Evolutionary conservation across 352 stramenopile genomes (phyloP).

Genomic region (Globisporangium recalcitrans): DNA sequence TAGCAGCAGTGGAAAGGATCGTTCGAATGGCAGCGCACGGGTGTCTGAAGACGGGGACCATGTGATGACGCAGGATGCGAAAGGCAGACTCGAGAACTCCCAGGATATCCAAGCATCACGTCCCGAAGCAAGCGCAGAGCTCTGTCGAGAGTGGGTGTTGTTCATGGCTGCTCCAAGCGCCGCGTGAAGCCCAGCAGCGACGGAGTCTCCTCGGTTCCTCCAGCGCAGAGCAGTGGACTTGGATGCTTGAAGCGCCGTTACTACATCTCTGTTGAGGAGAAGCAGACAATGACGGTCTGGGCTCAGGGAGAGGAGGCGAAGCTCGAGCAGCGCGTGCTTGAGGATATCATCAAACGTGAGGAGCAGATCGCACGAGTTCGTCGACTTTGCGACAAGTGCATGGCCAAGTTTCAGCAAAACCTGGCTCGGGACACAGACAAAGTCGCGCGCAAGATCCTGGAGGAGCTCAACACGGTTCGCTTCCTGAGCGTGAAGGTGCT

Average conservation of each 20-base stretch:
- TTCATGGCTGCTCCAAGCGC: constrained; percentile 47
- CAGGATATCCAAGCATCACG: constrained; percentile 35
- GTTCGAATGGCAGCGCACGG: neutral
- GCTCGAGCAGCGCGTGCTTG: constrained; percentile 57
- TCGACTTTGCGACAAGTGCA: constrained; percentile 43
- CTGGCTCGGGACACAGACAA: constrained; percentile 39
- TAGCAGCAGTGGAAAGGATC: neutral
- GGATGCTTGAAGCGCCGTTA: constrained; percentile 70
- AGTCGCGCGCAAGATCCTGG: constrained; percentile 31
- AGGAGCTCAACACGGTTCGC: constrained; percentile 45
- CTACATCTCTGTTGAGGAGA: constrained; percentile 66
- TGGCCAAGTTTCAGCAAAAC: constrained; percentile 63
- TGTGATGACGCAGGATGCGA: constrained; percentile 42
- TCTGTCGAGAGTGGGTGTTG: constrained; percentile 74
- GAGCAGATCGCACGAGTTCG: constrained; percentile 34
- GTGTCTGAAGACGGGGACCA: constrained; percentile 31
- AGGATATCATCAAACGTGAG: constrained; percentile 59
- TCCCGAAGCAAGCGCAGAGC: constrained; percentile 27
- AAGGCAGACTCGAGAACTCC: constrained; percentile 6
- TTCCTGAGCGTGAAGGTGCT: constrained; percentile 70
- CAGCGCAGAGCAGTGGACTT: constrained; percentile 26
- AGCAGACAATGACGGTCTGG: constrained; percentile 52
- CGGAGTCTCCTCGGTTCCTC: constrained; percentile 5
- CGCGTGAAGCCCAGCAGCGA: neutral
- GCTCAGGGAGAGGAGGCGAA: constrained; percentile 54